Conservation (phyloP, 176 grass and related monocot genomes). For the sorghum (Sorghum bicolor) region Sorghum_bicolor_NCBIv3 NC_012873.2:63599501-63600000, state of each 20-base stretch:
- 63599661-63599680: conserved; percentile 89
- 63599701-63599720: conserved; percentile 87
- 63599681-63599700: conserved; percentile 95
- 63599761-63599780: conserved; percentile 92
- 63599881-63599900: conserved; percentile 83
- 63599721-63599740: conserved; percentile 85
- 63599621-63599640: not conserved
- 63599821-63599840: conserved; percentile 95
- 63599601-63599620: conserved; percentile 16
- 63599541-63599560: conserved; percentile 99
- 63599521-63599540: conserved; percentile 78
- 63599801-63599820: conserved; percentile 97
- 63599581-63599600: conserved; percentile 25
- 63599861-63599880: conserved; percentile 89
- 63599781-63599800: conserved; percentile 80
- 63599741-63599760: conserved; percentile 87
- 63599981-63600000: not conserved
- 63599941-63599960: not conserved
- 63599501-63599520: conserved; percentile 84
- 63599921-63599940: conserved; percentile 28
- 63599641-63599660: not conserved
- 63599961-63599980: not conserved
- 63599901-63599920: conserved; percentile 22
- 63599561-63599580: conserved; percentile 65
- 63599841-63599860: conserved; percentile 70